These are phyloP conservation scores for Dothideomycetes sp. DNA, from an alignment of 2,329 filamentous ascomycete species.

Conservation along the genomic window DNA sequence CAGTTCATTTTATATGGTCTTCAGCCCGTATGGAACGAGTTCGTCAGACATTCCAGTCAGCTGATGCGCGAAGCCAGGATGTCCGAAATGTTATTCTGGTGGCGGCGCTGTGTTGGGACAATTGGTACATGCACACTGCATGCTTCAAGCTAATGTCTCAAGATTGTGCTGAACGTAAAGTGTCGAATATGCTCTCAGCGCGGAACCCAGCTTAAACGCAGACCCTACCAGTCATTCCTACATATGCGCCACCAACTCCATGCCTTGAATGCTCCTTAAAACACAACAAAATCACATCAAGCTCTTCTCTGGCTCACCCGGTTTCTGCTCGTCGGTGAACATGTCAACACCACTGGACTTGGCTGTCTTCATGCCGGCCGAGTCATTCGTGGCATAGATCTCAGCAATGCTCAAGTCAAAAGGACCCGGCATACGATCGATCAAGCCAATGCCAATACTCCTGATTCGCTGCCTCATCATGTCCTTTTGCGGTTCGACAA, in stretches of 20 bases:
- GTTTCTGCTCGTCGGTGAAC: constrained; percentile 11
- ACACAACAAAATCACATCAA: constrained; percentile 17
- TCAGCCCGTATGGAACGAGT: no score
- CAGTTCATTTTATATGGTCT: no score
- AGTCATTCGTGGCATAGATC: constrained; percentile 81
- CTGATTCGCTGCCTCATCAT: constrained; percentile 77
- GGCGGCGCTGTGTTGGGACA: no score
- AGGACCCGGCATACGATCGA: constrained; percentile 76
- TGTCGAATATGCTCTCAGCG: no score
- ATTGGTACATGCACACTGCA: no score
- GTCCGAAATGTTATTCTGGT: no score
- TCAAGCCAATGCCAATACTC: constrained; percentile 78
- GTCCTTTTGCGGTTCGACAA: constrained; percentile 86
- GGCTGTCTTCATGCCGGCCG: constrained; percentile 21
- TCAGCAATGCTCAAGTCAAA: constrained; percentile 79
- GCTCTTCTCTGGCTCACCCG: constrained; percentile 24
- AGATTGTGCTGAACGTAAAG: no score
- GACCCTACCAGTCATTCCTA: no score
- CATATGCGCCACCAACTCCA: background rate
- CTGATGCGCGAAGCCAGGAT: no score
- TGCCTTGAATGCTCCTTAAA: no score
- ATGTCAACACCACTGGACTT: constrained; percentile 20
- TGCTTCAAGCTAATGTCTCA: no score
- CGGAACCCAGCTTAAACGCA: background rate
- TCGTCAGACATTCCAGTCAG: no score